These are phyloP conservation scores for Penicillium sp. DNA, from an alignment of 2,329 filamentous ascomycete genomes.

Conservation along the genomic window DNA sequence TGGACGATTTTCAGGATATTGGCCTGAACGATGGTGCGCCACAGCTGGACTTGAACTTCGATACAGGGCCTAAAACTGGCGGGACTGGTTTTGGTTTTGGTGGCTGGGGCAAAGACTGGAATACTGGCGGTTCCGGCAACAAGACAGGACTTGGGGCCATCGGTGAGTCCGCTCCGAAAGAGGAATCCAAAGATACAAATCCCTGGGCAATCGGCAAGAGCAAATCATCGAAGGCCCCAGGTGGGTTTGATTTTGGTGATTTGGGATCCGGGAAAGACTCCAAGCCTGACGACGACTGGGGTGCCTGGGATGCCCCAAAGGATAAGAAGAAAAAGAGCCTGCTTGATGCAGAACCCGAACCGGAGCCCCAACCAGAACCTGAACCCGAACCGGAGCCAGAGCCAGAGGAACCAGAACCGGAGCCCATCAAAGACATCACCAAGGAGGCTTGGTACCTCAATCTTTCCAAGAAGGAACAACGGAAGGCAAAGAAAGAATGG, in stretches of 20 bases:
- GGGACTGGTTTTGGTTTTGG: slow-evolving; percentile 50
- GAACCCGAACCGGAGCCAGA: slow-evolving; percentile 25
- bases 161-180: slow-evolving; percentile 31
- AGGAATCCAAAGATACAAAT: slow-evolving; percentile 36
- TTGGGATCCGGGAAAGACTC: slow-evolving; percentile 42
- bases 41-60: slow-evolving; percentile 59
- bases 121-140: slow-evolving; percentile 30
- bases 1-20: slow-evolving; percentile 67
- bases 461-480: slow-evolving; percentile 32
- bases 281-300: slow-evolving; percentile 36
- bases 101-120: slow-evolving; percentile 63
- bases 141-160: slow-evolving; percentile 48
- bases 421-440: slow-evolving; percentile 22
- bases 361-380: slow-evolving; percentile 13
- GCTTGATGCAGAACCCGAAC: slow-evolving; percentile 27
- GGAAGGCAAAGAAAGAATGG: slow-evolving; percentile 34
- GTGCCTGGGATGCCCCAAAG: slow-evolving; percentile 26
- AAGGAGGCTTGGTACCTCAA: slow-evolving; percentile 35
- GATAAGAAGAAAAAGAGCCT: slow-evolving; percentile 32
- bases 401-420: slow-evolving; percentile 18
- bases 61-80: slow-evolving; percentile 45
- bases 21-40: slow-evolving; percentile 64
- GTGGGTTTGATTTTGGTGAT: slow-evolving; percentile 47
- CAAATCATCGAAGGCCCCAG: slow-evolving; percentile 34
- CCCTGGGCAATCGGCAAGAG: slow-evolving; percentile 42